Evolutionary conservation across 176 grass and related monocot genomes (phyloP).

Genomic region (Oryza longistaminata): DNA sequence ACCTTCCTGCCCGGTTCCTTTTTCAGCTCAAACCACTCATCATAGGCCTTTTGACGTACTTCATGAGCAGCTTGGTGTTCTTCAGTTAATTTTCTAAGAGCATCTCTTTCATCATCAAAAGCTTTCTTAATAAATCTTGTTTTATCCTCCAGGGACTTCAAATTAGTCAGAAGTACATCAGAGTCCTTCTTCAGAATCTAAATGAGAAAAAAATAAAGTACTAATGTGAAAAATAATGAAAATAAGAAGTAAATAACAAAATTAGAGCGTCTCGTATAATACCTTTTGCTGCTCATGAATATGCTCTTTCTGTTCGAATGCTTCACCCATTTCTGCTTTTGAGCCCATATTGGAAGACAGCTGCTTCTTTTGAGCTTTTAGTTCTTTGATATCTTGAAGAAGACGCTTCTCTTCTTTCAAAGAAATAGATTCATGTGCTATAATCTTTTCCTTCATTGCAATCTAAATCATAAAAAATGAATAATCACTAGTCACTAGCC

Average conservation of each 20-base stretch:
- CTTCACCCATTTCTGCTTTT: constrained; percentile 73
- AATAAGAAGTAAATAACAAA: constrained; percentile 9
- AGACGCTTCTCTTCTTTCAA: constrained; percentile 79
- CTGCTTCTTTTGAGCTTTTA: constrained; percentile 76
- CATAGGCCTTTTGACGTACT: constrained; percentile 70
- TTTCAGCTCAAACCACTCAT: constrained; percentile 59
- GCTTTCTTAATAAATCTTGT: constrained; percentile 57
- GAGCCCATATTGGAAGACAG: constrained; percentile 61
- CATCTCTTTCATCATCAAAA: constrained; percentile 54
- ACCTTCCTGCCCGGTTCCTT: constrained; percentile 68
- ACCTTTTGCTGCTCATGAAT: constrained; percentile 86
- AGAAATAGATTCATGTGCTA: constrained; percentile 83
- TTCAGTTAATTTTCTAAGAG: constrained; percentile 51
- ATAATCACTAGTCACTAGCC: not conserved
- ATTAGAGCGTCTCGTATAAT: constrained; percentile 1
- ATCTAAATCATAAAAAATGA: constrained; percentile 58
- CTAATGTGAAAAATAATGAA: constrained; percentile 30
- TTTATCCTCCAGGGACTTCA: constrained; percentile 65
- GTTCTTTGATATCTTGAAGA: constrained; percentile 86
- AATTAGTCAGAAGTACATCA: constrained; percentile 62
- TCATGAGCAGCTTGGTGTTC: constrained; percentile 68
- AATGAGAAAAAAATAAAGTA: constrained; percentile 15
- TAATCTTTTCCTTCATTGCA: constrained; percentile 58
- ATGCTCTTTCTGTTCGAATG: constrained; percentile 74
- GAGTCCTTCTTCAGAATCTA: constrained; percentile 86